Base-by-base conservation (phyloP, 2,329 filamentous ascomycete genomes). In the Lecanosticta acicola region DNA sequence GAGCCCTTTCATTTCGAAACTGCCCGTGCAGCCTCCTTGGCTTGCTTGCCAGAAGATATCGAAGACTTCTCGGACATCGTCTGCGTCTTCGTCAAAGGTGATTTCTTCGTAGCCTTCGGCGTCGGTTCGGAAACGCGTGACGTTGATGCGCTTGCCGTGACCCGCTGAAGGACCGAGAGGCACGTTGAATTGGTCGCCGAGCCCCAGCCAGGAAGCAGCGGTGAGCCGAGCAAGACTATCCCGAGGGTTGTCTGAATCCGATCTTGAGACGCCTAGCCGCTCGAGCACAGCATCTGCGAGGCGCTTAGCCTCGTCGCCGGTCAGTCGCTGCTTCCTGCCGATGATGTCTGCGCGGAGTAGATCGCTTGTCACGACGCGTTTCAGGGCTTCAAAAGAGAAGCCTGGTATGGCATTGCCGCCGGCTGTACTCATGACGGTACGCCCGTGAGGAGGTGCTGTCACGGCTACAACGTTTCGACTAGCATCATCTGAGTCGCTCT, bases 281-380 rank as follows among this genome's bases (percentile, higher is more conserved):
- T 58, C 50, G 0, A 75, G 58, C n/a, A 75, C 65, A 1, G 68
- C 60, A 9, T 69, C 66, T 2, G 72, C 71, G 7, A 75, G 64
- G 3, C 64, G 63, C 46, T 71, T 74, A 1, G 71, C 71, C 61
- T 74, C 72, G 16, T 68, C 67, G 34, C 71, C 67, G 17, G 64
- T 63, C 4, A 75, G 59, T 11, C 71, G 65, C 2, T 48, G 43
- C 8, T 44, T 32, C 21, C 70, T 65, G 9, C 71, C 71, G 3
- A 58, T 56, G 0, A 75, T 55, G 2, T 68, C 66, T 4, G 71
- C 71, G 16, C 71, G 70, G 17, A 75, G 67, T 3, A 75, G 62
- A 46, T 74, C 71, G 32, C 67, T 68, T 4, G 71, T 68, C 10
- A 75, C 59, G 2, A 67, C 66, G 17, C 72, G 67, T 46, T 73